Base-by-base conservation (phyloP, 2,329 filamentous ascomycete species). In the Microdochium bolleyi region DNA sequence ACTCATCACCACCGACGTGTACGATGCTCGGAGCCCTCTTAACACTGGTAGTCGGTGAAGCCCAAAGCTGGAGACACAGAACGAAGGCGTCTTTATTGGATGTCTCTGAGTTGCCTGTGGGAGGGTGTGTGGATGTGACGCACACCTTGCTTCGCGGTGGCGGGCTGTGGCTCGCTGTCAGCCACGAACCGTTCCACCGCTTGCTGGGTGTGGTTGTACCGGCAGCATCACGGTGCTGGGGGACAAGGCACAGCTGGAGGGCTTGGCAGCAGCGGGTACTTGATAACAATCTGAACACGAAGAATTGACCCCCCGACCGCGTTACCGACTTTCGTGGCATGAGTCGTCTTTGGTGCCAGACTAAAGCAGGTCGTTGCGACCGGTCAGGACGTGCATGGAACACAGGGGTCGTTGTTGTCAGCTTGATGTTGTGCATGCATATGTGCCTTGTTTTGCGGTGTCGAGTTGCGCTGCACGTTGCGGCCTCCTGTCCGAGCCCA, bases 1-100 rank as follows among this genome's bases (percentile, higher is more conserved):
- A 16, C 61, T 78, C 53, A 83, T 83, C 64, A 74, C 79, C 13
- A 79, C 73, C 11, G 76, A 79, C 57, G 73, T 81, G 22, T 85
- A 73, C 64, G 82, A 85, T 62, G 64, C 75, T 51, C 72, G 82
- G 64, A 83, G 82, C 65, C 75, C 79, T n/a, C 70, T 84, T 54
- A 85, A 85, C 69, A 77, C 73, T n/a, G 77, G 78, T 24, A 75
- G 57, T 3, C 38, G 34, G 49, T 54, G 24, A 49, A 14, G 24
- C 24, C 41, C 41, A 13, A 46, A 19, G 7, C 21, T n/a, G 16
- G 8, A 11, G 41, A 7, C 14, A 3, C 9, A 46, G 41, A 46
- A 46, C 14, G 37, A 16, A 41, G 37, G 37, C 14, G 41, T 7
- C 41, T 10, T 19, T 11, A 19, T 19, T 46, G 19, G 19, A 13